Percentiles rank a stretch among this genome's conserved stretches.
These are phyloP conservation scores for Aurinia saxatilis DNA, from an alignment of 345 rosid species.

Conservation along the genomic window DNA sequence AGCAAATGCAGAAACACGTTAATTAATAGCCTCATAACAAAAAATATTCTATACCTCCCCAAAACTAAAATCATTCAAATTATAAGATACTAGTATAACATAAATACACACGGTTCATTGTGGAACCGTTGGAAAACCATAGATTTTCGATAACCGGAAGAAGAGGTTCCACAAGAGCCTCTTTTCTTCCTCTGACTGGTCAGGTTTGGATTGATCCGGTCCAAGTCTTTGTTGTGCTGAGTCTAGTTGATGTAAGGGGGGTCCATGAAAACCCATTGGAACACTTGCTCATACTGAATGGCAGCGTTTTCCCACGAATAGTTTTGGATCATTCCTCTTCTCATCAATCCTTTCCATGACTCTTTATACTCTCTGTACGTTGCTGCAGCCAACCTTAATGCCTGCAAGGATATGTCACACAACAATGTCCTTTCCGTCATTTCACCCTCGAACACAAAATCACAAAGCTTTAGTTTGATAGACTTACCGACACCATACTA, in stretches of 20 bases:
- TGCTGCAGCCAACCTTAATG: slow-evolving; percentile 49
- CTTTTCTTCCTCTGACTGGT: not conserved
- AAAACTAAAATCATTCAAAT: not conserved
- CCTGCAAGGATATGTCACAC: slow-evolving; percentile 33
- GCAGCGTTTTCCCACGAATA: slow-evolving; percentile 91
- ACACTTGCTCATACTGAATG: slow-evolving; percentile 70
- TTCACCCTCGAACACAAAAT: not conserved
- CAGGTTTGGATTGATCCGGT: not conserved
- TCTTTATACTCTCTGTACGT: slow-evolving; percentile 67
- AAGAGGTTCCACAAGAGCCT: slow-evolving; percentile 7
- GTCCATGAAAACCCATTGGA: slow-evolving; percentile 75
- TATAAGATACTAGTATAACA: not conserved
- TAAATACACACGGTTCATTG: not conserved
- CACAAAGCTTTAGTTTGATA: not conserved
- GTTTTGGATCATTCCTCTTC: slow-evolving; percentile 63
- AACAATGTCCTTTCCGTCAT: not conserved
- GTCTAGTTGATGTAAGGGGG: slow-evolving; percentile 54
- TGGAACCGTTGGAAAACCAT: slow-evolving; percentile 5
- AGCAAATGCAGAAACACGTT: not conserved
- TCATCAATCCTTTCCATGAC: slow-evolving; percentile 80
- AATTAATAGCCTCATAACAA: slow-evolving; percentile 3
- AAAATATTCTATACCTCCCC: slow-evolving; percentile 13
- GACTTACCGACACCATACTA: slow-evolving; percentile 63
- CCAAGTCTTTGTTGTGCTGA: not conserved
- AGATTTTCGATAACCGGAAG: slow-evolving; percentile 4